Evolutionary conservation across 306 rosid genomes (phyloP).

Genomic region (Myrica gale): DNA sequence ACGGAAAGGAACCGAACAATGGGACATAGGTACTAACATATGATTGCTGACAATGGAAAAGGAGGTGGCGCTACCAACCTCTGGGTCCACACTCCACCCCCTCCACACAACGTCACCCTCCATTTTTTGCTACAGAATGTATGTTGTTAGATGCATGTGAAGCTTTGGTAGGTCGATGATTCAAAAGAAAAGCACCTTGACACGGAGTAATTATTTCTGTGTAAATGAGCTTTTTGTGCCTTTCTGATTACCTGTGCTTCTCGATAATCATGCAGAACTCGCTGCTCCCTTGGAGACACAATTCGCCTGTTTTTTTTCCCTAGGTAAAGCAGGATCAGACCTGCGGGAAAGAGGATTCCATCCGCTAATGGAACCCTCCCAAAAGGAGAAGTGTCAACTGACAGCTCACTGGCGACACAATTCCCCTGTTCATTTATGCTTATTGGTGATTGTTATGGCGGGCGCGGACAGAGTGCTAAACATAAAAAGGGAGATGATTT

Average conservation of each 20-base stretch:
- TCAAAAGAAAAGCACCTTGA: conserved; percentile 14
- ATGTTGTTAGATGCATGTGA: conserved; percentile 27
- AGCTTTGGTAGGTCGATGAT: conserved; percentile 34
- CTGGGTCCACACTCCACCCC: not conserved
- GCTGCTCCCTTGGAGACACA: not conserved
- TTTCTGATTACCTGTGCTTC: not conserved
- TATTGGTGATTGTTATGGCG: no score
- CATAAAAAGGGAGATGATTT: no score
- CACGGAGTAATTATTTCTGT: not conserved
- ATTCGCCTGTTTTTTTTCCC: not conserved
- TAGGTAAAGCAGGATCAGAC: no score
- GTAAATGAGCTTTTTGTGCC: not conserved
- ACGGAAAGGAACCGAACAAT: conserved; percentile 24
- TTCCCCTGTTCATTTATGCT: not conserved
- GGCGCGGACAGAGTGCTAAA: no score
- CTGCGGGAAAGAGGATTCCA: no score
- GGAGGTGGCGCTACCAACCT: conserved; percentile 10
- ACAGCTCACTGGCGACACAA: not conserved
- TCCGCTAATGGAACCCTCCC: no score
- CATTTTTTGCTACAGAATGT: not conserved
- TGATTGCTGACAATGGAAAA: conserved; percentile 28
- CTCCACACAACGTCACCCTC: not conserved
- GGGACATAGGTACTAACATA: not conserved
- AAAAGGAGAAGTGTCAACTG: no score
- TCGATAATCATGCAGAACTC: not conserved